phyloP scores from a whole-genome alignment of 2,329 filamentous ascomycete genomes.

The Aureobasidium melanogenum region DNA sequence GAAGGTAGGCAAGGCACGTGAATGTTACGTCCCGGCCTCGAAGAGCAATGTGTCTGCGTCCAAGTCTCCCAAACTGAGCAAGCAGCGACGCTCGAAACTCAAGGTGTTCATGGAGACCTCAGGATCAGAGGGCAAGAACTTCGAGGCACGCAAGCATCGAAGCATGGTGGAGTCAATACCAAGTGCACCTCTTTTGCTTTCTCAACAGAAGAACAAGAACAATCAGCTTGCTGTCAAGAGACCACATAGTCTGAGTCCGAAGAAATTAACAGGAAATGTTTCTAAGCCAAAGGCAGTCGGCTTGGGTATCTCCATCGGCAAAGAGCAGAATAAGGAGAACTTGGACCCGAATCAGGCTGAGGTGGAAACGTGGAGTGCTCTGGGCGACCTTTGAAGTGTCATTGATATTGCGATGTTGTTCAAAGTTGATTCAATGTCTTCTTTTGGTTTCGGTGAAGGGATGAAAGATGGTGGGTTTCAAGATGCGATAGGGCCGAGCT shows the following conservation, averaged over 20 bases:
- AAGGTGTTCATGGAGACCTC: background rate
- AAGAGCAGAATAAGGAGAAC: background rate
- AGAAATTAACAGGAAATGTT: background rate
- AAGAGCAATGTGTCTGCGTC: background rate
- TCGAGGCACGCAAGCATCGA: background rate
- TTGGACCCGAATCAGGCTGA: conserved; percentile 8
- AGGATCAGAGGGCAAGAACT: background rate
- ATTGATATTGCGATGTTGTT: background rate
- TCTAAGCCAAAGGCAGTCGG: background rate
- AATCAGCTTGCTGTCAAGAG: background rate
- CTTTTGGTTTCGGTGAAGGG: background rate
- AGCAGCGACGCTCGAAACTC: background rate
- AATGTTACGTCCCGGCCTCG: background rate
- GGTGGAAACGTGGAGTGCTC: background rate
- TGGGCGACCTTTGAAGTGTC: background rate
- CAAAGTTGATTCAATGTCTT: background rate
- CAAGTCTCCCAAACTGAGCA: background rate
- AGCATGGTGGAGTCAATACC: background rate
- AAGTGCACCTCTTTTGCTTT: background rate
- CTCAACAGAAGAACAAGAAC: background rate
- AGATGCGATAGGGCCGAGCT: too few relatives aligned
- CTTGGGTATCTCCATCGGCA: background rate
- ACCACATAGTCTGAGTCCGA: background rate
- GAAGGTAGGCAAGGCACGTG: conserved; percentile 3
- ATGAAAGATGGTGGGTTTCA: background rate